Evolutionary conservation across 768 basidiomycete species (phyloP), one percentile per base, ranked within the genome.

Genomic region (Infundibulicybe gibba): DNA sequence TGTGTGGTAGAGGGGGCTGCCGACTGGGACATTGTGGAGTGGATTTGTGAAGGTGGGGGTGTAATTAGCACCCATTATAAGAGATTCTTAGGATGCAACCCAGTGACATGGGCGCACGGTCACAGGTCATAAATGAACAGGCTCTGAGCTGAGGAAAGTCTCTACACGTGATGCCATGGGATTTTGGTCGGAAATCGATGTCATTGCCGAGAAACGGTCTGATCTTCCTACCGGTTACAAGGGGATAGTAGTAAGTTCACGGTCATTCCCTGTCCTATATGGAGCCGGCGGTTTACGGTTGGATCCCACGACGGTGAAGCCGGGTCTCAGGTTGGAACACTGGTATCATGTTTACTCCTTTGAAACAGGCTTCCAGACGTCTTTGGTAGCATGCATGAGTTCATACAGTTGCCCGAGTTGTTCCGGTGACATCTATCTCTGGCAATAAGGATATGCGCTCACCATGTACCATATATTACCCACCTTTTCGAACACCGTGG

Each of bases 381-480:
- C 86, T 60, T 89, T 91, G 0, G 92, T 85, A 2, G 85, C 89
- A 51, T 90, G 85, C 91, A 95, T 93, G 50, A 99, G 76, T 61
- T 97, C 94, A 60, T 97, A 92, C 35, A 99, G 66, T 64, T 98
- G 95, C 1, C 90, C 90, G 3, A 97, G 71, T 61, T 99, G 95
- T 61, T 95, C 92, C 30, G 72, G 65, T 15, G 92, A 94, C 83
- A 94, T 87, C 91, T 94, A 48, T 19, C 6, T 20, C 42, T 42
- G 45, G 13, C 20, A 45, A 51, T 37, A 46, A 17, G 19, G 19
- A 31, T 16, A 47, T 41, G 12, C 32, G 25, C 4, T 25, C 16
- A 41, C 32, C 42, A 43, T 34, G 38, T 32, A 41, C 13, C 38
- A 35, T 12, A 47, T 16, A 30, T 15, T 31, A 43, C 63, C 35